Evolutionary conservation across 805 yeast species (phyloP).

Genomic region (Kazachstania bromeliacearum): DNA sequence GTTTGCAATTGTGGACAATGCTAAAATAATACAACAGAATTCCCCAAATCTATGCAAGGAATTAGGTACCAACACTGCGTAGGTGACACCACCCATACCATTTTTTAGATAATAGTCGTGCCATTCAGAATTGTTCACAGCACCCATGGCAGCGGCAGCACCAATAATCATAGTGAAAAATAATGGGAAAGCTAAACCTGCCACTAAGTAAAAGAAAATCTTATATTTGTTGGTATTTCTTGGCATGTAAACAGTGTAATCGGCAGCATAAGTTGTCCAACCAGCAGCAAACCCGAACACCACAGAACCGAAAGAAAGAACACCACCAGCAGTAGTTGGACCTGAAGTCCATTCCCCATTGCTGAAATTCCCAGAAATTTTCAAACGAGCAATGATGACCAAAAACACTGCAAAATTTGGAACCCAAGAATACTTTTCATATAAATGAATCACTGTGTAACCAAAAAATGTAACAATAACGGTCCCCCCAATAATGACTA

Average conservation of each 20-base stretch:
- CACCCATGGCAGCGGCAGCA: constrained; percentile 74
- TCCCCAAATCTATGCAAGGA: constrained; percentile 82
- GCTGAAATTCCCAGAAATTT: constrained; percentile 53
- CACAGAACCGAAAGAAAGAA: constrained; percentile 73
- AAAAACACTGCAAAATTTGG: constrained; percentile 67
- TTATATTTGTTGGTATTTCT: constrained; percentile 46
- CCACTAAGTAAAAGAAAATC: constrained; percentile 52
- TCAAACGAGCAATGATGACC: constrained; percentile 68
- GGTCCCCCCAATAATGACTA: constrained; percentile 59
- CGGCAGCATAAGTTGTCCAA: constrained; percentile 92
- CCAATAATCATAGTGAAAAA: constrained; percentile 69
- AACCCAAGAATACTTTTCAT: constrained; percentile 83
- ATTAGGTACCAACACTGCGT: constrained; percentile 63
- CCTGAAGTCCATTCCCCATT: constrained; percentile 47
- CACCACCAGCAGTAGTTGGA: constrained; percentile 59
- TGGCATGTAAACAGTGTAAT: constrained; percentile 83
- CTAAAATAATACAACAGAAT: constrained; percentile 75
- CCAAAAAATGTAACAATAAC: constrained; percentile 74
- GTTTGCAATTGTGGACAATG: constrained; percentile 80
- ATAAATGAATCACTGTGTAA: constrained; percentile 67
- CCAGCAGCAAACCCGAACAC: constrained; percentile 86
- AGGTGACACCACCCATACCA: constrained; percentile 74
- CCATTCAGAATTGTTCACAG: constrained; percentile 38
- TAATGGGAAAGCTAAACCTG: constrained; percentile 59
- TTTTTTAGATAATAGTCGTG: constrained; percentile 39